phyloP scores from a whole-genome alignment of 768 basidiomycete genomes.

The Suillus subalutaceus region DNA sequence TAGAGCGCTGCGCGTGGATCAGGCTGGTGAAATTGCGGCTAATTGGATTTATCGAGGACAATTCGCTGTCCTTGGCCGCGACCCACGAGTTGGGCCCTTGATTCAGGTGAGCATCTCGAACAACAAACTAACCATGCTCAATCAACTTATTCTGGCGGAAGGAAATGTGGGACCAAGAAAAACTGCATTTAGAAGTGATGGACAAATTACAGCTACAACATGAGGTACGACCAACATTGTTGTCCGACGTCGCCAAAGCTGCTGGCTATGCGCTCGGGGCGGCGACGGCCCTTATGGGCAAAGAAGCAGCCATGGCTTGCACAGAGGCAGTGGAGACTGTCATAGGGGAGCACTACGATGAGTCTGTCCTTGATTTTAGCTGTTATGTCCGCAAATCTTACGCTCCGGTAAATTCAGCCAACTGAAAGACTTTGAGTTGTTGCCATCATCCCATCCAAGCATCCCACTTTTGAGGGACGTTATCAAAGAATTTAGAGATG shows the following conservation, averaged over 20 bases:
- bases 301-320: constrained; percentile 96
- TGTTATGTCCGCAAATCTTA: constrained; percentile 6
- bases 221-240: constrained; percentile 76
- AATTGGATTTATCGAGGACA: constrained; percentile 97
- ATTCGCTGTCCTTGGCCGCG: constrained; percentile 66
- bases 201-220: constrained; percentile 85
- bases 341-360: constrained; percentile 98
- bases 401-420: constrained; percentile 54
- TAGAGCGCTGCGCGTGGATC: constrained; percentile 84
- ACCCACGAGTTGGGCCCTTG: constrained; percentile 57
- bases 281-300: constrained; percentile 83
- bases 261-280: constrained; percentile 88
- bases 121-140: constrained; percentile 4
- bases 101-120: constrained; percentile 62
- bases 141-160: constrained; percentile 33
- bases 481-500: constrained; percentile 86
- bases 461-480: constrained; percentile 72
- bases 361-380: constrained; percentile 57
- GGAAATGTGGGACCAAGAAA: constrained; percentile 99
- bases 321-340: constrained; percentile 98
- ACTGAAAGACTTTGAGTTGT: constrained; percentile 67
- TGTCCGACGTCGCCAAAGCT: constrained; percentile 84
- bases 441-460: constrained; percentile 75
- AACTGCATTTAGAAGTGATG: constrained; percentile 87
- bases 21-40: constrained; percentile 93